Evolutionary conservation across 305 asterid genomes (phyloP), one percentile per base, ranked within the genome.

Genomic region (Fraxinus floribunda): DNA sequence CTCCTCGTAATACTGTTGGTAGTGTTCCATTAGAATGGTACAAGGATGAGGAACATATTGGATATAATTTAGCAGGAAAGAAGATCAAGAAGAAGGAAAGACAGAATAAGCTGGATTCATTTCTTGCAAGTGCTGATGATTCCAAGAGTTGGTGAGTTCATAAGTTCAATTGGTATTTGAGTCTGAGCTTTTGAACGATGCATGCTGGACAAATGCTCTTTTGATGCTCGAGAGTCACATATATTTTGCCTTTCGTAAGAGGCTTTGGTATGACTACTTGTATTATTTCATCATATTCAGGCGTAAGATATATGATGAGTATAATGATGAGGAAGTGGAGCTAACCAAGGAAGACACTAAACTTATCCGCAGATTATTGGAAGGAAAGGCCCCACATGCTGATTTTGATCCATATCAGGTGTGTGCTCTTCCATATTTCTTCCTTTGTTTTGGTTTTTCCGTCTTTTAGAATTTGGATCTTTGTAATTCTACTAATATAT

Each of bases 21-120:
- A 80, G 90, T 88, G 98, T 96, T 82, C 99, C 99, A 34, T 85
- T 94, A 85, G 84, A 78, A 78, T 96, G 98, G 98, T 96, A 96
- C 89, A 84, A 88, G 84, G 98, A 96, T 71, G 99, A 96, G 90
- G 99, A 88, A 86, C 99, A 96, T 84, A 91, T 94, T 78, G 99
- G 99, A 85, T 96, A 96, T 87, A 94, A 94, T 85, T 70, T 91
- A 80, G 80, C 94, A 49, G 99, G 99, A 81, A 93, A 87, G 94
- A 96, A 96, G 91, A 93, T 96, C 52, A 96, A 92, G 94, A 96
- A 93, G 88, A 94, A 86, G 86, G 97, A 94, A 88, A 93, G 89
- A 81, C 93, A 85, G 86, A 92, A 90, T 85, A 94, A 91, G 89
- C 90, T 96, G 81, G 94, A 92, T 77, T 90, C 95, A n/a, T 93